Evolutionary conservation across 768 basidiomycete species (phyloP).

Genomic region (Pholiota microspora): DNA sequence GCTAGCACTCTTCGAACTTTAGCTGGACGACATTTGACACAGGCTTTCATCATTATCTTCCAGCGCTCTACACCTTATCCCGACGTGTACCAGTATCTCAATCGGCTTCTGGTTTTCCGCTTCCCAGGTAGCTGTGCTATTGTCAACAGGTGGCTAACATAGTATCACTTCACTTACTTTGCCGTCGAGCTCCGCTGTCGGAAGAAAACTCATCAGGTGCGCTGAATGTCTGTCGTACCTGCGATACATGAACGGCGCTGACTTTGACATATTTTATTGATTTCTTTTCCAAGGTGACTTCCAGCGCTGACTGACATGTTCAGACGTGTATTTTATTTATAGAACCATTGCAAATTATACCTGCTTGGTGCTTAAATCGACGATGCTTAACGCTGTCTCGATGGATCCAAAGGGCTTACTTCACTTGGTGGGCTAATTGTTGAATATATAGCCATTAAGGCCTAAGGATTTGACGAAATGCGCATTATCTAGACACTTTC

Average conservation of each 20-base stretch:
- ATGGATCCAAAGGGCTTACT: no score
- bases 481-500: no score
- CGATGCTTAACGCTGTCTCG: no score
- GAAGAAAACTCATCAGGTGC: not conserved
- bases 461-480: no score
- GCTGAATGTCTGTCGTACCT: not conserved
- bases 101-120: not conserved
- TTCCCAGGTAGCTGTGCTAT: not conserved
- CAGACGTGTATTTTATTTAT: not conserved
- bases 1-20: not conserved
- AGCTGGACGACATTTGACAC: not conserved
- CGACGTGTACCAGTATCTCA: not conserved
- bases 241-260: not conserved
- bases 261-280: not conserved
- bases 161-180: not conserved
- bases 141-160: not conserved
- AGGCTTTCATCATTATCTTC: not conserved
- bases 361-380: not conserved
- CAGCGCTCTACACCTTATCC: not conserved
- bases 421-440: no score
- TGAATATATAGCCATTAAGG: no score
- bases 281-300: not conserved
- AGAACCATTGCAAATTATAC: not conserved
- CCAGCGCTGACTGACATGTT: not conserved
- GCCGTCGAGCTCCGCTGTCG: not conserved